Percentiles rank a stretch among this genome's conserved stretches.
Evolutionary conservation across 192 early-diverging fungal genomes (phyloP).

Genomic region (Rhizoclosmatium globosum): DNA sequence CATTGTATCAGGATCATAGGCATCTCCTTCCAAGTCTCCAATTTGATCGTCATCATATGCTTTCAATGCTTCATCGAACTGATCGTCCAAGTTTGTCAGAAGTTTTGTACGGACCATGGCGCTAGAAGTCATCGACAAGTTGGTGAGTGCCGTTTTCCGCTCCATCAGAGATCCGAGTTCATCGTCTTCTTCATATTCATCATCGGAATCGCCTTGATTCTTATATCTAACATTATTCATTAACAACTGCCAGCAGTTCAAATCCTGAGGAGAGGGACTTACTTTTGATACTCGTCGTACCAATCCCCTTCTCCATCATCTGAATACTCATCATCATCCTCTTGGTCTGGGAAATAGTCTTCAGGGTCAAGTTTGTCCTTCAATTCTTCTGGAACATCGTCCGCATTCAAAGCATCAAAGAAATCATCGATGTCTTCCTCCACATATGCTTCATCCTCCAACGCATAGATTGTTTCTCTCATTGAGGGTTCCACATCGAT

Average conservation of each 20-base stretch:
- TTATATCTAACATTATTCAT: conserved; percentile 12
- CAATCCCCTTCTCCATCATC: conserved; percentile 58
- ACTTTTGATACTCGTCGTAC: conserved; percentile 56
- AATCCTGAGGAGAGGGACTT: conserved; percentile 37
- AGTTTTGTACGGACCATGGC: conserved; percentile 93
- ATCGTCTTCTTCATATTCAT: conserved; percentile 46
- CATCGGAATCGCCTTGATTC: conserved; percentile 20
- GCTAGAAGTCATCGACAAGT: conserved; percentile 91
- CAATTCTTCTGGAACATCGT: conserved; percentile 62
- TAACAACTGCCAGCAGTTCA: neutral
- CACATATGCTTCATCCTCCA: conserved; percentile 91
- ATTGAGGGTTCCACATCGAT: conserved; percentile 83
- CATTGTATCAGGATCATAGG: conserved; percentile 39
- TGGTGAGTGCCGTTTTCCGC: conserved; percentile 47
- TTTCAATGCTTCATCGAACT: conserved; percentile 81
- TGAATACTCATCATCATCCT: conserved; percentile 51
- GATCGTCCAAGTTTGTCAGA: conserved; percentile 90
- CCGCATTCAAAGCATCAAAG: conserved; percentile 79
- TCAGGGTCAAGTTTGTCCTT: conserved; percentile 21
- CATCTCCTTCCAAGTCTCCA: conserved; percentile 44
- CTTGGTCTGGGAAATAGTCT: conserved; percentile 18
- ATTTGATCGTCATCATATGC: conserved; percentile 60
- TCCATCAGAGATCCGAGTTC: conserved; percentile 16
- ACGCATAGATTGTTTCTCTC: conserved; percentile 89
- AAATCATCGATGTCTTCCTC: conserved; percentile 87